Base-by-base conservation (phyloP, 2,329 filamentous ascomycete species). In the Epichloe sp. region DNA sequence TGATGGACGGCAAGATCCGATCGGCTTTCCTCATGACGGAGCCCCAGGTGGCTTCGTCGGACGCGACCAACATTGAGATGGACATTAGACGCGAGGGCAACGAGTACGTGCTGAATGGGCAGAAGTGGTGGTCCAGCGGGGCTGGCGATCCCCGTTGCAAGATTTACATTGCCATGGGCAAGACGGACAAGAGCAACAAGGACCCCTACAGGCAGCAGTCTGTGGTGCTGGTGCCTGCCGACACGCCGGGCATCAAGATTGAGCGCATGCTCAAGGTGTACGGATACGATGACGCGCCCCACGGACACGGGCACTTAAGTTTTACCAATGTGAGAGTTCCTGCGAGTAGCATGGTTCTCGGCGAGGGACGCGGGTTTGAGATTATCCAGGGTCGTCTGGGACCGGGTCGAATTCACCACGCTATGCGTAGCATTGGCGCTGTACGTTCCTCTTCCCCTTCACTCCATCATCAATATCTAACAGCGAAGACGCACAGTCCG, bases 51-150 rank as follows among this genome's bases (percentile, higher is more conserved):
- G 89, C 90, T 4, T 90, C 85, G 19, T 90, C 85, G 47, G 91
- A 97, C 72, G 93, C 93, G 5, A 94, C 83, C 52, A 97, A 98
- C 66, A 95, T 95, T 57, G 77, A 89, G 70, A 74, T 98, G 65
- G 79, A 76, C 53, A 96, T 98, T 65, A 78, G 73, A 58, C 81
- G 79, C 52, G 88, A 96, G 57, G 91, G 90, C 11, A 81, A 93
- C 62, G 81, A 93, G 60, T 96, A 93, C 64, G 82, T 97, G 17
- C 77, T 98, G 50, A 96, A 97, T 64, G 93, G 93, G 52, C 61
- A 91, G 80, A 98, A 98, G 88, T 98, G 93, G 93, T 98, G 93
- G 93, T 95, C 88, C 31, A 95, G 88, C 56, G 93, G 93, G 57
- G 89, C 90, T 17, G 93, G 93, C 53, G 93, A 98, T 71, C 86